Conservation (phyloP, 2,329 filamentous ascomycete genomes). For the Colletotrichum magnum region DNA sequence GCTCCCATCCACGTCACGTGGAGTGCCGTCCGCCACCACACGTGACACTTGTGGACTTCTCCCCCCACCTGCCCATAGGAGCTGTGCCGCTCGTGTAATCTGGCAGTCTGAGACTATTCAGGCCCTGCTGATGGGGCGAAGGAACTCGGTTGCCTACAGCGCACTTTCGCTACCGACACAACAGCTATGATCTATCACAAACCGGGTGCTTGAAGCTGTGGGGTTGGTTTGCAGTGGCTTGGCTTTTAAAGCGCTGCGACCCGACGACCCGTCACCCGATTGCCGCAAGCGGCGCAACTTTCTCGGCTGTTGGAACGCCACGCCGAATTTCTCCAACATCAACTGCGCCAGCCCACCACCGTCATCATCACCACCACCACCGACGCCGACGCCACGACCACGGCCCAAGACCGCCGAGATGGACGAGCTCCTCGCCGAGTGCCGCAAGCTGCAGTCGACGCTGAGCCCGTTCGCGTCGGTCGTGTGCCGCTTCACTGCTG, state of each 20-base stretch:
- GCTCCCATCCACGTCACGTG: too few relatives aligned
- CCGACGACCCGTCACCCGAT: too few relatives aligned
- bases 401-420: background rate
- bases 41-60: too few relatives aligned
- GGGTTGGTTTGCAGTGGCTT: background rate
- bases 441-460: conserved; percentile 18
- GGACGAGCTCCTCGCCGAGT: background rate
- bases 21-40: too few relatives aligned
- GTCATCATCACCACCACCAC: background rate
- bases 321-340: too few relatives aligned
- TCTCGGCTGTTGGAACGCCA: background rate
- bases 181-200: too few relatives aligned
- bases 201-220: background rate
- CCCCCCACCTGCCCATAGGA: too few relatives aligned
- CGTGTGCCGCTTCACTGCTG: conserved; percentile 3
- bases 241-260: conserved; percentile 3
- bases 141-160: background rate
- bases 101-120: conserved; percentile 2
- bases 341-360: too few relatives aligned
- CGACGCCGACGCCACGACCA: too few relatives aligned
- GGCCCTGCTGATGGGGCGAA: background rate
- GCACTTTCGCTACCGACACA: too few relatives aligned
- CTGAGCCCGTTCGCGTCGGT: background rate
- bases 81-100: background rate
- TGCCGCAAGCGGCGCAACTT: conserved; percentile 1